Evolutionary conservation across 164 flowering plant species (phyloP), one percentile per base, ranked within the genome.

Genomic region (Umbilicus rupestris): DNA sequence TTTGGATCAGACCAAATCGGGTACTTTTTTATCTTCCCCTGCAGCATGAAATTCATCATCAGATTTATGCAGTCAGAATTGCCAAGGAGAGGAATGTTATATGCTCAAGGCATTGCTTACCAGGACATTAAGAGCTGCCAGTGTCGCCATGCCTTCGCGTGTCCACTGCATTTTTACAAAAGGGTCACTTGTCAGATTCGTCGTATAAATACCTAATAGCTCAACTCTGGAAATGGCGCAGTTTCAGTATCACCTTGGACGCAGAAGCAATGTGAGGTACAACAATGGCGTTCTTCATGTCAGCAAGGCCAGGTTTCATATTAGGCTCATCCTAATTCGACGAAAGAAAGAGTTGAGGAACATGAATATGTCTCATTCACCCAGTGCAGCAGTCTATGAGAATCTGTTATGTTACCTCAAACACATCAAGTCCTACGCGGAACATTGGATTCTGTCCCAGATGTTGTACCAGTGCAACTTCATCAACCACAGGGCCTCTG

Each of bases 201-300:
- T 17, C 16, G 24, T 42, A 30, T 17, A 6, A 35, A 46, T 24
- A 24, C 28, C 19, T 44, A 16, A 22, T n/a, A n/a, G n/a, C n/a
- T n/a, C n/a, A n/a, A n/a, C n/a, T n/a, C n/a, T n/a, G n/a, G n/a
- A n/a, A 10, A 49, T n/a, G 0, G 29, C 20, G 57, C 11, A 50
- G 2, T 20, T 20, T 22, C 22, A 20, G 33, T 37, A 37, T 66
- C 76, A 94, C 98, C 98, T 94, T 90, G 68, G 98, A 94, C 69
- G 97, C 98, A 67, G 98, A 94, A 62, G 98, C 97, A 66, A 94
- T 90, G 74, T 94, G 98, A 66, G 98, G 98, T 5, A 94, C 97
- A 3, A 94, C 81, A 63, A 94, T 52, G 12, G 97, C 97, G 71
- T 90, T 94, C 79, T 89, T 90, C 93, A 84, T 81, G 22, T 90